Evolutionary conservation across 192 early-diverging fungal genomes (phyloP).

Genomic region (Neocallimastix lanati): DNA sequence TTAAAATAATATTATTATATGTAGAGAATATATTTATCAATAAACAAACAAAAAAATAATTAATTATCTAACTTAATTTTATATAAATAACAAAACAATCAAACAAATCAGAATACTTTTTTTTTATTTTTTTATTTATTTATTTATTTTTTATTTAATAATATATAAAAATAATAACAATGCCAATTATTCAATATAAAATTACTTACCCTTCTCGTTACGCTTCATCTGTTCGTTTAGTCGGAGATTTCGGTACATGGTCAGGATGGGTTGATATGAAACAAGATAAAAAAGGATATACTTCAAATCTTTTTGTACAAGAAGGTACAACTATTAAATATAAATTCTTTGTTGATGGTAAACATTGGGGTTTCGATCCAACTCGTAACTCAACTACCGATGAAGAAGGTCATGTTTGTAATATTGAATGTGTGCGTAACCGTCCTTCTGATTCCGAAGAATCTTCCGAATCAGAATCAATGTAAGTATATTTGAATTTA

Average conservation of each 20-base stretch:
- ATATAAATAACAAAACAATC: too few species aligned
- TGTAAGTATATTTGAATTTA: too few species aligned
- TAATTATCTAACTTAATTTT: too few species aligned
- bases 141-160: too few species aligned
- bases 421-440: neutral
- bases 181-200: neutral
- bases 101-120: too few species aligned
- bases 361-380: neutral
- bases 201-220: neutral
- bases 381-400: neutral
- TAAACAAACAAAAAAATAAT: too few species aligned
- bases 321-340: neutral
- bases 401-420: neutral
- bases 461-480: neutral
- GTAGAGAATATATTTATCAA: too few species aligned
- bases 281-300: neutral
- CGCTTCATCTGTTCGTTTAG: neutral
- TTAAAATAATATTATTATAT: too few species aligned
- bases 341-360: neutral
- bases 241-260: neutral
- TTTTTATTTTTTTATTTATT: too few species aligned
- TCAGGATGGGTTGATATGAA: neutral
- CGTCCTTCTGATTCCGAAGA: neutral
- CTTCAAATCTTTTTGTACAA: neutral
- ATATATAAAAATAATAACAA: too few species aligned